These are phyloP conservation scores for Coniella lustricola DNA, from an alignment of 2,329 filamentous ascomycete genomes.

Conservation along the genomic window DNA sequence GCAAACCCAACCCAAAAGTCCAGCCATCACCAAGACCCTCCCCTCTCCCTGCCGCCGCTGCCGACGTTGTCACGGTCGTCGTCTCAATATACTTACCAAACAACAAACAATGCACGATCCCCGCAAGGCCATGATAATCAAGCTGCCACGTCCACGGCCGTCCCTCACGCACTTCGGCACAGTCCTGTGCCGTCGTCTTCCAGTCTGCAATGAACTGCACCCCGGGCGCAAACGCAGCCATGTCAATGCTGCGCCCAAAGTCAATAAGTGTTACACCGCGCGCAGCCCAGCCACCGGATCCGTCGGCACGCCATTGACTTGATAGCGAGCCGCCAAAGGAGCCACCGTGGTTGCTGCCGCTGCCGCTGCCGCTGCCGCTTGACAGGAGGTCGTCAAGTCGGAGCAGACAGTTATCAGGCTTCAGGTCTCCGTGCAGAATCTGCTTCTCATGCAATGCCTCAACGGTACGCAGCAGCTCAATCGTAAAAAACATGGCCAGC, in stretches of 20 bases:
- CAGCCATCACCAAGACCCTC: too few relatives aligned
- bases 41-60: slow-evolving; percentile 47
- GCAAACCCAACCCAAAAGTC: too few relatives aligned
- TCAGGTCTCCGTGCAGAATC: slow-evolving; percentile 87
- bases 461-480: slow-evolving; percentile 84
- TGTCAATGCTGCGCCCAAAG: slow-evolving; percentile 91
- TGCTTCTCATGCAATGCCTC: slow-evolving; percentile 76
- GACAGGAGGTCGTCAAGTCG: slow-evolving; percentile 56
- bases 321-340: slow-evolving; percentile 32
- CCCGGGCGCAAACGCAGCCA: slow-evolving; percentile 69
- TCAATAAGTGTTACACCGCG: slow-evolving; percentile 87
- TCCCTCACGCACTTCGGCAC: slow-evolving; percentile 89
- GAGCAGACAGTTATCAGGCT: slow-evolving; percentile 90
- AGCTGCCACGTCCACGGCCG: slow-evolving; percentile 97
- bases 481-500: slow-evolving; percentile 88
- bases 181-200: slow-evolving; percentile 82
- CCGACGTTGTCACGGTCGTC: slow-evolving; percentile 9
- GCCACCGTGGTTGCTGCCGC: slow-evolving; percentile 20
- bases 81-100: slow-evolving; percentile 96
- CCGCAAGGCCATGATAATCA: slow-evolving; percentile 89
- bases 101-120: slow-evolving; percentile 78
- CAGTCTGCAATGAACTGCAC: slow-evolving; percentile 93
- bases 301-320: slow-evolving; percentile 64
- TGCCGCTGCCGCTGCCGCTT: slow-evolving; percentile 26
- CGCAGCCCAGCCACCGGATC: slow-evolving; percentile 67